Evolutionary conservation across 2,329 filamentous ascomycete species (phyloP).

Genomic region (Zymoseptoria ardabiliae): DNA sequence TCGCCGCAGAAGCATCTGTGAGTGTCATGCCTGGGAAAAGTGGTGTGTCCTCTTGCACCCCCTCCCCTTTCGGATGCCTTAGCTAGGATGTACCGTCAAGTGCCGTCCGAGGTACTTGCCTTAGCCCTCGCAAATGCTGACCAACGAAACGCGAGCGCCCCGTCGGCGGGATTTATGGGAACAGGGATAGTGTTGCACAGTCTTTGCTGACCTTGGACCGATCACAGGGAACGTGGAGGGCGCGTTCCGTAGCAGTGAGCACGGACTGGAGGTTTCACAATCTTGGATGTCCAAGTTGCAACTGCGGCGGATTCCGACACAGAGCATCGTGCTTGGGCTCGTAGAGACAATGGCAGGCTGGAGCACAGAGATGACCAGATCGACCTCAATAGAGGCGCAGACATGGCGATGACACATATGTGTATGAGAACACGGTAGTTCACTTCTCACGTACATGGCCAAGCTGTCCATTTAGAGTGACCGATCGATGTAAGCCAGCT

Average conservation of each 20-base stretch:
- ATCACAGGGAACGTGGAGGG: not conserved
- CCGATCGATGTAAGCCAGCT: not conserved
- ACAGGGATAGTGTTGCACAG: not conserved
- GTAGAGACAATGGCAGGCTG: too few relatives aligned
- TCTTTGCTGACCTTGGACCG: not conserved
- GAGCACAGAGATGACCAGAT: not conserved
- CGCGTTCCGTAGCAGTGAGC: not conserved
- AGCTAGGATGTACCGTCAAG: not conserved
- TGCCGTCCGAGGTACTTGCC: not conserved
- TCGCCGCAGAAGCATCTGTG: not conserved
- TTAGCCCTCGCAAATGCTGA: not conserved
- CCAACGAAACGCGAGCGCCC: not conserved
- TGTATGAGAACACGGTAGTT: too few relatives aligned
- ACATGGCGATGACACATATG: too few relatives aligned
- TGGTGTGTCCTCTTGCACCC: not conserved
- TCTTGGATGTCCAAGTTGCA: not conserved
- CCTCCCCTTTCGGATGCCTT: not conserved
- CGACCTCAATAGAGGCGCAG: not conserved
- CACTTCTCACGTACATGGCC: too few relatives aligned
- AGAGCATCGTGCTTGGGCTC: not conserved
- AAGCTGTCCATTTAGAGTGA: too few relatives aligned
- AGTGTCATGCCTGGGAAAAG: not conserved
- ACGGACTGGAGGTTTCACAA: not conserved
- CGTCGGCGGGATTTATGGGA: not conserved
- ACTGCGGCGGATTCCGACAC: too few relatives aligned